Conservation (phyloP, 257 asterid species). For the Lithospermum erythrorhizon region DNA sequence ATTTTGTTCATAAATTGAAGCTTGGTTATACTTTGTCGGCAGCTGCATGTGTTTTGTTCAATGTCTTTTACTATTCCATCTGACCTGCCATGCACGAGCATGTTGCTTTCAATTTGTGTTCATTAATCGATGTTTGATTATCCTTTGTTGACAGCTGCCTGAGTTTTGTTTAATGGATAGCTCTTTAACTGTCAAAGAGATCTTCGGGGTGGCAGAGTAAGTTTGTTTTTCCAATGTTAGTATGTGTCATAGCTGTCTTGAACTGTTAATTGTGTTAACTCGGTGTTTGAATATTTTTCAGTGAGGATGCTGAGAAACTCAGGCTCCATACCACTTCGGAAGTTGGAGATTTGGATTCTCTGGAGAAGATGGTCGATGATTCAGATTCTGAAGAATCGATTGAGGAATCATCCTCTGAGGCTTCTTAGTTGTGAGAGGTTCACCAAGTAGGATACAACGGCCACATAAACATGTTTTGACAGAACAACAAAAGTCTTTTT, state of each 20-base stretch:
- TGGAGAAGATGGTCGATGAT: slow-evolving; percentile 69
- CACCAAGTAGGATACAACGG: too few relatives aligned
- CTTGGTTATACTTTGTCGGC: too few relatives aligned
- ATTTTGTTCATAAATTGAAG: too few relatives aligned
- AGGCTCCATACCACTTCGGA: slow-evolving; percentile 73
- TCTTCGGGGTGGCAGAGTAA: slow-evolving; percentile 93
- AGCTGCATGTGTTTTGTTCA: too few relatives aligned
- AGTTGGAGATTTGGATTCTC: slow-evolving; percentile 59
- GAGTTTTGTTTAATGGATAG: slow-evolving; percentile 79
- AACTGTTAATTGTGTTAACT: not conserved
- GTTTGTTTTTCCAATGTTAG: slow-evolving; percentile 20
- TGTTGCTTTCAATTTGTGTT: too few relatives aligned
- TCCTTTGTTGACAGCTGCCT: slow-evolving; percentile 45
- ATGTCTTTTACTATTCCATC: too few relatives aligned
- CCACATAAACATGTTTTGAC: not conserved
- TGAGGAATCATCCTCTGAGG: slow-evolving; percentile 24
- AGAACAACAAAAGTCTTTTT: not conserved
- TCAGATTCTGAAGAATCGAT: slow-evolving; percentile 36
- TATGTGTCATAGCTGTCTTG: slow-evolving; percentile 6
- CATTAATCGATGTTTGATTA: not conserved
- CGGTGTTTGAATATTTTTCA: slow-evolving; percentile 18
- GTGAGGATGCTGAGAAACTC: slow-evolving; percentile 93
- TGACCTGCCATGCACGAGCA: too few relatives aligned
- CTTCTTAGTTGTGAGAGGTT: slow-evolving; percentile 18
- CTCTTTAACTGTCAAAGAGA: slow-evolving; percentile 72